A percentile compares a stretch with the other conserved stretches of the same genome.
These are phyloP conservation scores for Botrytis aclada DNA, from an alignment of 2,329 filamentous ascomycete genomes.

Conservation along the genomic window DNA sequence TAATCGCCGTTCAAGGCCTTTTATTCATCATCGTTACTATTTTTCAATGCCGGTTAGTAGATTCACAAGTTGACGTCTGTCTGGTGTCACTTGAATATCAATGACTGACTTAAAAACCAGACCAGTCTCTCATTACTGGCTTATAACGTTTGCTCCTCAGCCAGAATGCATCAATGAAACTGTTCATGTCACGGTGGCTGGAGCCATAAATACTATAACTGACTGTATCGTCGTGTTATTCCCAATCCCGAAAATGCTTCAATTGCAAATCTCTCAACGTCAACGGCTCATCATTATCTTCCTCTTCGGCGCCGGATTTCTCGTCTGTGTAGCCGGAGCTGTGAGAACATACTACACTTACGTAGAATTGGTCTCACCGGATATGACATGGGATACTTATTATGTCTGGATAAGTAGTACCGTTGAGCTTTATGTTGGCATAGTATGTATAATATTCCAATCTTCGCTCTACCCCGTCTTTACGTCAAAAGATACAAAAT, in stretches of 20 bases:
- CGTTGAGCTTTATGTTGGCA: slow-evolving; percentile 44
- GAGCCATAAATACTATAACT: slow-evolving; percentile 56
- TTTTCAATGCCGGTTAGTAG: slow-evolving; percentile 43
- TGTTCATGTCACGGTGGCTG: slow-evolving; percentile 49
- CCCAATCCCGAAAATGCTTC: slow-evolving; percentile 46
- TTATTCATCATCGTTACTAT: slow-evolving; percentile 40
- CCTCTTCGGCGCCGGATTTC: slow-evolving; percentile 49
- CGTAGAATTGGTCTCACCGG: slow-evolving; percentile 30
- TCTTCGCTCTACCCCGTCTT: no score
- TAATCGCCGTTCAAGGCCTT: slow-evolving; percentile 36
- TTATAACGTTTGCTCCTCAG: slow-evolving; percentile 33
- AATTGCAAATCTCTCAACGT: slow-evolving; percentile 45
- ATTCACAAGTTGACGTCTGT: neutral
- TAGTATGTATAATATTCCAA: slow-evolving; percentile 41
- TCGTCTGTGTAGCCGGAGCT: slow-evolving; percentile 43
- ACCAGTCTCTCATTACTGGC: slow-evolving; percentile 41
- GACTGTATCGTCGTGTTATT: slow-evolving; percentile 53
- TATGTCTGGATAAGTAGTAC: slow-evolving; percentile 37
- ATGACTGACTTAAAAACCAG: slow-evolving; percentile 26
- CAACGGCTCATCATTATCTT: slow-evolving; percentile 46
- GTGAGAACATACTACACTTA: slow-evolving; percentile 40
- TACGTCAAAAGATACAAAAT: neutral
- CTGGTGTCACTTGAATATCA: neutral
- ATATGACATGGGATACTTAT: slow-evolving; percentile 40
- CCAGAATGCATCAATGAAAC: slow-evolving; percentile 48